A percentile compares a stretch with the other conserved stretches of the same genome.
These are phyloP conservation scores for Hygrophoropsis aurantiaca DNA, from an alignment of 768 basidiomycete species.

Conservation along the genomic window DNA sequence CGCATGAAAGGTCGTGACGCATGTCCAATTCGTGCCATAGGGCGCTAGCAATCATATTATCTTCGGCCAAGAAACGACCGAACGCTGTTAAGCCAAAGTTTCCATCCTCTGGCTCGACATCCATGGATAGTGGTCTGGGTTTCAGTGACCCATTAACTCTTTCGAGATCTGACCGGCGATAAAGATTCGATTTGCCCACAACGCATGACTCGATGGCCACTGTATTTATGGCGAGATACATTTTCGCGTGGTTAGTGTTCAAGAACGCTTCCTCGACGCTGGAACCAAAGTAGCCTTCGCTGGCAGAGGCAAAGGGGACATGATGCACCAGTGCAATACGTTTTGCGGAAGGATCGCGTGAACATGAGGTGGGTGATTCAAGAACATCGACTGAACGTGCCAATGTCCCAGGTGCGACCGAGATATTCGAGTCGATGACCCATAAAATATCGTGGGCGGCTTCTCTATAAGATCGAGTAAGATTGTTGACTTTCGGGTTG, in stretches of 20 bases:
- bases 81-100: conserved; percentile 71
- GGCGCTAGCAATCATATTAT: conserved; percentile 93
- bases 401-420: conserved; percentile 74
- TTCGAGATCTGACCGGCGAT: conserved; percentile 86
- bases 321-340: conserved; percentile 91
- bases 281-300: conserved; percentile 71
- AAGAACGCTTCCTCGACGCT: conserved; percentile 90
- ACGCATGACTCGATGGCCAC: conserved; percentile 92
- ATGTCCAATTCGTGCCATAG: conserved; percentile 93
- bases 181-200: conserved; percentile 94
- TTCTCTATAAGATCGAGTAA: conserved; percentile 77
- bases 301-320: conserved; percentile 83
- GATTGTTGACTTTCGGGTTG: conserved; percentile 98
- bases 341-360: conserved; percentile 29
- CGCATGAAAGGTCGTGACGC: conserved; percentile 87
- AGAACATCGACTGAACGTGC: conserved; percentile 84
- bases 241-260: conserved; percentile 97
- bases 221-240: conserved; percentile 94
- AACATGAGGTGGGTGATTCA: conserved; percentile 38
- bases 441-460: conserved; percentile 90
- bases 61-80: conserved; percentile 90
- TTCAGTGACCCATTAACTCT: conserved; percentile 66
- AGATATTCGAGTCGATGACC: conserved; percentile 96
- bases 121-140: conserved; percentile 30
- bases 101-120: conserved; percentile 19